These are phyloP conservation scores for Cantharellus anzutake DNA, from an alignment of 768 basidiomycete species.

Conservation along the genomic window DNA sequence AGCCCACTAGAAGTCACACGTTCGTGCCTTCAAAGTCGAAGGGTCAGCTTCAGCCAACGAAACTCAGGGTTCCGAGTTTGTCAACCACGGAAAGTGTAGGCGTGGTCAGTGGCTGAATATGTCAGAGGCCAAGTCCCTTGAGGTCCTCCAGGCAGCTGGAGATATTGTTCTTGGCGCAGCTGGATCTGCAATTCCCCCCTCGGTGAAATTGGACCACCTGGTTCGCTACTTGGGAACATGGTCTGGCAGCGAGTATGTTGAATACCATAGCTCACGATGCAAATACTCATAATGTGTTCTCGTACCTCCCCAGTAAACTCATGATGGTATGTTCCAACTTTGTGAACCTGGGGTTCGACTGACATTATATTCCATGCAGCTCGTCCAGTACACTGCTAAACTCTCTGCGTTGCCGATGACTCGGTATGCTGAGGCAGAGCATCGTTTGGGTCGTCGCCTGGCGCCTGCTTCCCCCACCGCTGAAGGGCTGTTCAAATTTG, in stretches of 20 bases:
- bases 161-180: constrained; percentile 42
- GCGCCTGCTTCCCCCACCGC: constrained; percentile 14
- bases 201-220: constrained; percentile 49
- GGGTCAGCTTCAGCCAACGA: too few relatives aligned
- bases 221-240: constrained; percentile 62
- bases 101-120: too few relatives aligned
- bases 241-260: constrained; percentile 70
- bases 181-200: constrained; percentile 27
- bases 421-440: constrained; percentile 47
- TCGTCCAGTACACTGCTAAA: constrained; percentile 57
- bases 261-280: not conserved
- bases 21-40: too few relatives aligned
- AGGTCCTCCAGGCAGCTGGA: constrained; percentile 19
- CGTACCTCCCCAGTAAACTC: not conserved
- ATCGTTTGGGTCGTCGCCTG: constrained; percentile 39
- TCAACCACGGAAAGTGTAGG: too few relatives aligned
- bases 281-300: not conserved
- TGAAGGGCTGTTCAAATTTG: constrained; percentile 33
- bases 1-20: too few relatives aligned
- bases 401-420: constrained; percentile 44
- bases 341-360: not conserved
- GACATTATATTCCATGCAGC: constrained; percentile 19
- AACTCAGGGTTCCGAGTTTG: too few relatives aligned
- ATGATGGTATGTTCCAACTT: not conserved
- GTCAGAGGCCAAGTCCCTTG: too few relatives aligned